Evolutionary conservation across 2,329 filamentous ascomycete species (phyloP).

Genomic region (Elsinoe ampelina): DNA sequence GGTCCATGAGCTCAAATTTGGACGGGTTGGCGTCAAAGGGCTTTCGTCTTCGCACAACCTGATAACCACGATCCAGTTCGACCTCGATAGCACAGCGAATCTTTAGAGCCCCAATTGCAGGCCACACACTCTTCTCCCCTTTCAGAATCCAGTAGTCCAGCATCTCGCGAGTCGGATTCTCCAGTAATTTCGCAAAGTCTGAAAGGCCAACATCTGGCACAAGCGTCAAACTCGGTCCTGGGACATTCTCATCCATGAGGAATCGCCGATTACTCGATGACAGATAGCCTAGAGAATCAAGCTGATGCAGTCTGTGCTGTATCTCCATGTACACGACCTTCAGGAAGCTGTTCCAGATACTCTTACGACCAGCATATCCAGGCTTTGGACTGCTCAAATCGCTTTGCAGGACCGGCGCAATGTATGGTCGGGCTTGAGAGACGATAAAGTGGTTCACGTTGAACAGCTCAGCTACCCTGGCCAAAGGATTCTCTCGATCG

Average conservation of each 20-base stretch:
- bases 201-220: constrained; percentile 65
- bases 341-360: constrained; percentile 36
- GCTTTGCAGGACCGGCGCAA: constrained; percentile 74
- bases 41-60: constrained; percentile 56
- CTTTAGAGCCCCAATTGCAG: constrained; percentile 70
- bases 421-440: constrained; percentile 81
- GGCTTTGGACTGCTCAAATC: constrained; percentile 66
- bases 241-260: constrained; percentile 62
- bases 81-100: constrained; percentile 79
- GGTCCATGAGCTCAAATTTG: neutral
- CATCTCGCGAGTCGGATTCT: constrained; percentile 66
- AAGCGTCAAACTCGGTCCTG: constrained; percentile 57
- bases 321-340: constrained; percentile 61
- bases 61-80: constrained; percentile 77
- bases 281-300: constrained; percentile 67
- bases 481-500: constrained; percentile 58
- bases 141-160: constrained; percentile 77
- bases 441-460: constrained; percentile 95
- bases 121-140: constrained; percentile 86
- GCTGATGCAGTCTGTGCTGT: constrained; percentile 68
- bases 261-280: constrained; percentile 63
- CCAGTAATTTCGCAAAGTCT: constrained; percentile 72
- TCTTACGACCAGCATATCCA: constrained; percentile 49
- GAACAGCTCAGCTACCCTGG: constrained; percentile 70
- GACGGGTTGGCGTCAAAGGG: constrained; percentile 31